Percentiles rank a stretch among this genome's conserved stretches.
Evolutionary conservation across 495 filamentous ascomycete genomes (phyloP).

Genomic region (Xylaria grammica): DNA sequence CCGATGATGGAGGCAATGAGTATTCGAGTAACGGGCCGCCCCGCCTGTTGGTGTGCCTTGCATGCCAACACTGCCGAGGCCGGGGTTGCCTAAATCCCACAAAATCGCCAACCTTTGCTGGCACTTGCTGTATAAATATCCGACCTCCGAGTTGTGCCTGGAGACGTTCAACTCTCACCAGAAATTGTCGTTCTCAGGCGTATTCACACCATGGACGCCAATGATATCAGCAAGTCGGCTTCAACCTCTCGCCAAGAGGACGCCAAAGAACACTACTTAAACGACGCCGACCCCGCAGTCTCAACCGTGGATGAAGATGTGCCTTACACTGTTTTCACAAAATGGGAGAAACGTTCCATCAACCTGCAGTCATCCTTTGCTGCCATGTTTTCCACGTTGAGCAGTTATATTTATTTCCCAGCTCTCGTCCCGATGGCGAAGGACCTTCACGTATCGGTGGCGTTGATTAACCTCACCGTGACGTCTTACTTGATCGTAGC

Average conservation of each 20-base stretch:
- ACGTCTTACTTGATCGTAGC: conserved; percentile 56
- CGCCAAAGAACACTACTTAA: neutral
- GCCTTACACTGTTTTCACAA: conserved; percentile 52
- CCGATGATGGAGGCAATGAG: no score
- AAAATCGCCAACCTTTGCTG: neutral
- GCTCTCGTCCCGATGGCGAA: conserved; percentile 53
- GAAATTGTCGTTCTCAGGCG: neutral
- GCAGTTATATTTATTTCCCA: conserved; percentile 68
- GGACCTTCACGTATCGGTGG: conserved; percentile 50
- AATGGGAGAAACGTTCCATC: conserved; percentile 52
- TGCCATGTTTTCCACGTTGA: conserved; percentile 65
- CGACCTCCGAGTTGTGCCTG: no score
- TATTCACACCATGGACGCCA: neutral
- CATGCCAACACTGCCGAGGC: neutral
- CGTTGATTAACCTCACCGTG: conserved; percentile 58
- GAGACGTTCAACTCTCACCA: no score
- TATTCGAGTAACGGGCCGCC: no score
- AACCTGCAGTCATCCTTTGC: conserved; percentile 60
- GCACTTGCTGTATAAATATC: neutral
- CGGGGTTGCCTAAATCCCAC: neutral
- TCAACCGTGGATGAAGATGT: neutral
- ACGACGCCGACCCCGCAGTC: neutral
- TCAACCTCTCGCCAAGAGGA: neutral
- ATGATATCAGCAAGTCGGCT: neutral
- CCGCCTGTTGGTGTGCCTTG: neutral